Evolutionary conservation across 495 filamentous ascomycete genomes (phyloP), one percentile per base, ranked within the genome.

Genomic region (Parachaetomium inaequale): DNA sequence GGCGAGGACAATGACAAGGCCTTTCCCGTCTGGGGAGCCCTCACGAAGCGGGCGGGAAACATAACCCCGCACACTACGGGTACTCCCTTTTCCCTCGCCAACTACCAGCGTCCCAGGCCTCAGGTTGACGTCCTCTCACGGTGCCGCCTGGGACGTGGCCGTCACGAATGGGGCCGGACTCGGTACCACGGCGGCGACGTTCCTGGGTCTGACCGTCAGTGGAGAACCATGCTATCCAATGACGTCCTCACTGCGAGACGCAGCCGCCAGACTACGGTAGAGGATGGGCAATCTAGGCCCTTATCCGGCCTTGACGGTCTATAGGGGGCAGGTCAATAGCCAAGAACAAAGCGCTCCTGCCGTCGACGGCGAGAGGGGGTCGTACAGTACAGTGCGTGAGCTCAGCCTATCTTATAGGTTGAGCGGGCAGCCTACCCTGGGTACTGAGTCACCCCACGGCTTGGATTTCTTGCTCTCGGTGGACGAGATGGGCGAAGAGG

Each of bases 151-250:
- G 50, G 55, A 65, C 58, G 52, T 55, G 52, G 64, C 61, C 49
- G 26, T 42, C 19, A 14, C 45, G 63, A 54, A 52, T 23, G 65
- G 50, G 55, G 49, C 55, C 56, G 55, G 65, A 66, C 64, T 71
- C 66, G 68, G 56, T 73, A 69, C 70, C 70, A 67, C 42, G 47
- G 58, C 62, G 51, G 47, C 53, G n/a, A 57, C 60, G 61, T 54
- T 56, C 64, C 55, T 68, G 68, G 68, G 47, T 71, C 55, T 65
- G 49, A 36, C 56, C 56, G 46, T 46, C 53, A 61, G 64, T 65
- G 64, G 66, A 62, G 65, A 65, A 59, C 26, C 1, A 43, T 52
- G 38, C 28, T 59, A 54, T 62, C 69, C 70, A 68, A 72, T 70
- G 55, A 47, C 59, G 55, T 43, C 47, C 26, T 31, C 52, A 63